Evolutionary conservation across 805 yeast species (phyloP), one percentile per base, ranked within the genome.

Genomic region (Candida loeiensis): DNA sequence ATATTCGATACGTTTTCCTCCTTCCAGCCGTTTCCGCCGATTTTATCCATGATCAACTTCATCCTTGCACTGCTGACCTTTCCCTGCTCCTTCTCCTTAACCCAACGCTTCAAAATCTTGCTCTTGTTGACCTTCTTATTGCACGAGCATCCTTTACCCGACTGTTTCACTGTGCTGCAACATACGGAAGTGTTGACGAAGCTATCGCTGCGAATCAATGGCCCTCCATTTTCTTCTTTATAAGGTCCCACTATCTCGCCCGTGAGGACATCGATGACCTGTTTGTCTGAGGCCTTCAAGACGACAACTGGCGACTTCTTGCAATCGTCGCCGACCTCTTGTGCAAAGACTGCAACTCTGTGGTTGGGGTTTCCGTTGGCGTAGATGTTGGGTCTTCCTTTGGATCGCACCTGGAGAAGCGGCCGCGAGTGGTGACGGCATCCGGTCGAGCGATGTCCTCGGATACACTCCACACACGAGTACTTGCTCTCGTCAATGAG

Each of bases 381-480:
- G 37, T 73, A 79, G 7, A 79, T 71, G 19, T 76, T 69, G 0
- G 96, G 97, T 34, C 98, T 65, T 1, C 98, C 99, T 44, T 95
- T 76, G n/a, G 86, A 77, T 19, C 96, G 73, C 9, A 91, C 96
- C 52, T 88, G 86, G 9, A 90, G 80, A 29, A 91, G 67, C 17
- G 93, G 87, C 34, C 96, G 71, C 38, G 76, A 70, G 21, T 84
- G 77, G 61, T 91, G 99, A 39, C 77, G 77, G 60, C 99, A 91
- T 40, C 82, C 79, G 1, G 91, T 80, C 1, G 96, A 85, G 29
- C 99, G 66, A 55, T 91, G 99, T 13, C 98, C 98, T 32, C 96
- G 69, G 17, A 93, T 87, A 56, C 99, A 91, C 53, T 82, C 82
- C 40, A 77, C 76, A 61, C 96, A 88, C 3, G 95, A 85, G 57